Conservation (phyloP, 768 basidiomycete species). For the Pleurotus platypus region DNA sequence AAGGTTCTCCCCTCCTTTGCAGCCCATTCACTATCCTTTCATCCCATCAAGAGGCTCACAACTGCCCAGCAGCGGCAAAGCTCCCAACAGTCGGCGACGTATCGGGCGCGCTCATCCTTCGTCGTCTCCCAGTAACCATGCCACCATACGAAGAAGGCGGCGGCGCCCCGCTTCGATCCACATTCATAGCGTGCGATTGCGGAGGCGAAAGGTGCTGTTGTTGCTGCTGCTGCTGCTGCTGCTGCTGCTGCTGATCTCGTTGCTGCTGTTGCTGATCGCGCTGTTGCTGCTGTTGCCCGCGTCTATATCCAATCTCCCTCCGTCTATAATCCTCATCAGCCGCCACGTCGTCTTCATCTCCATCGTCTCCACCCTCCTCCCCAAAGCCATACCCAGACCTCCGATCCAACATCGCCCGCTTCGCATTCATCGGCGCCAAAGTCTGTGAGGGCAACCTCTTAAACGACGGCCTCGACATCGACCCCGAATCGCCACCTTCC, state of each 20-base stretch:
- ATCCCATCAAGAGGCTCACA: neutral
- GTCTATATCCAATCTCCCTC: neutral
- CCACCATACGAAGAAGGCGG: neutral
- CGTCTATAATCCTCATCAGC: neutral
- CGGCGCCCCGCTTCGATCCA: neutral
- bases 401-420: constrained; percentile 42
- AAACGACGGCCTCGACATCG: constrained; percentile 51
- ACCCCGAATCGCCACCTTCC: constrained; percentile 11
- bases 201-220: neutral
- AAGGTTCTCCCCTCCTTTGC: too few relatives aligned
- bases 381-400: too few relatives aligned
- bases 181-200: neutral
- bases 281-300: neutral
- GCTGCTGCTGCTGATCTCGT: neutral
- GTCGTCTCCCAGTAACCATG: constrained; percentile 20
- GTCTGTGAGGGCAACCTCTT: constrained; percentile 75
- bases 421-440: constrained; percentile 55
- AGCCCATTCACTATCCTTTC: too few relatives aligned
- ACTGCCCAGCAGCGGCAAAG: constrained; percentile 7
- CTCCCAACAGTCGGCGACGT: constrained; percentile 11
- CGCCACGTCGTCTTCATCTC: constrained; percentile 23
- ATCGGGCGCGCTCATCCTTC: constrained; percentile 31
- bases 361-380: constrained; percentile 14
- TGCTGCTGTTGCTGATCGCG: neutral
- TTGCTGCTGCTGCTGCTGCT: neutral